A percentile compares a stretch with the other conserved stretches of the same genome.
These are phyloP conservation scores for Venturia aucupariae DNA, from an alignment of 2,329 filamentous ascomycete species.

Conservation along the genomic window DNA sequence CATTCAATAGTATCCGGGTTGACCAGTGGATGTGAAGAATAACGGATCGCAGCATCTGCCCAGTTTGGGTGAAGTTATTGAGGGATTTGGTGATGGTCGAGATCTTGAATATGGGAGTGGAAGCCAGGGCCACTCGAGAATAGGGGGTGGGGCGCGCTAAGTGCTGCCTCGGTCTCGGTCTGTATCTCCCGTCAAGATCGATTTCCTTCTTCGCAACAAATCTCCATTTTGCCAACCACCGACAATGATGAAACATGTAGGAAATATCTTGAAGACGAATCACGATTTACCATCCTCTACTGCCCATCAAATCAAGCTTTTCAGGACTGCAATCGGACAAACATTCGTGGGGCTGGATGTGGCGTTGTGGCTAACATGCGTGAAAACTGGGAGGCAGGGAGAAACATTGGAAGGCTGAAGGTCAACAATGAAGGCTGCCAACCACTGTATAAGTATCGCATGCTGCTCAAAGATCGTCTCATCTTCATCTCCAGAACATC, in stretches of 20 bases:
- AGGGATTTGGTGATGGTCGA: too few relatives aligned
- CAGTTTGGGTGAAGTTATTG: too few relatives aligned
- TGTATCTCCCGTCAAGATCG: neutral
- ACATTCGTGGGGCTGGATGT: constrained; percentile 2
- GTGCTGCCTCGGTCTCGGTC: neutral
- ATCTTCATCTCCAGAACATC: neutral
- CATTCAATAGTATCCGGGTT: too few relatives aligned
- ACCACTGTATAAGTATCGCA: constrained; percentile 1
- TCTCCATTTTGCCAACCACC: neutral
- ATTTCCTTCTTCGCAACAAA: neutral
- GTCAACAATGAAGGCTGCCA: neutral
- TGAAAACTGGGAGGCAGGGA: neutral
- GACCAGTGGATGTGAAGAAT: too few relatives aligned
- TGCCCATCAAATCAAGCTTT: neutral
- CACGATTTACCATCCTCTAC: neutral
- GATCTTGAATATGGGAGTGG: too few relatives aligned
- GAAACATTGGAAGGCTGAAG: neutral
- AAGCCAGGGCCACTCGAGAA: too few relatives aligned
- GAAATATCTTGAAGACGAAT: neutral
- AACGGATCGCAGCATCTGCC: too few relatives aligned
- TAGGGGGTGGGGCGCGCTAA: neutral
- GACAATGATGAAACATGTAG: neutral
- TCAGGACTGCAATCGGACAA: neutral
- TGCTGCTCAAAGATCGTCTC: neutral
- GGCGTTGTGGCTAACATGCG: constrained; percentile 1